Percentiles rank a stretch among this genome's conserved stretches.
phyloP scores from a whole-genome alignment of 208 protist species.

The Angomonas ambiguus region DNA sequence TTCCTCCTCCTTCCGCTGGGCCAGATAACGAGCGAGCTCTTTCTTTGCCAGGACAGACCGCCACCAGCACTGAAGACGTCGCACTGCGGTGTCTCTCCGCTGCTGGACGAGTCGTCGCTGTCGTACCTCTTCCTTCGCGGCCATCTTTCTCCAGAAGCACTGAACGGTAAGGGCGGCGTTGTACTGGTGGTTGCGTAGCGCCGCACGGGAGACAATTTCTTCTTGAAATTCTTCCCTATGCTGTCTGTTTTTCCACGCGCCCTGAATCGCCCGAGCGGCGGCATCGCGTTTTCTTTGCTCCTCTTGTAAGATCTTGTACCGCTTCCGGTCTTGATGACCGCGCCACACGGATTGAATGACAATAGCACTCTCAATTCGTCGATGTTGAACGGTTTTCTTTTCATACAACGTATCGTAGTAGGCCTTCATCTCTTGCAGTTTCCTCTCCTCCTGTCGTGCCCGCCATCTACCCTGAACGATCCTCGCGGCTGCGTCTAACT shows the following conservation, averaged over 20 bases:
- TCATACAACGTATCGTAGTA: conserved; percentile 56
- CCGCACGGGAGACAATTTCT: conserved; percentile 29
- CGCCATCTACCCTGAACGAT: conserved; percentile 55
- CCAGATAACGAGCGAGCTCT: conserved; percentile 19
- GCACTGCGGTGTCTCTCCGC: conserved; percentile 20
- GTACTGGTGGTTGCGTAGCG: conserved; percentile 18
- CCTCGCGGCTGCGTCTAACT: conserved; percentile 36
- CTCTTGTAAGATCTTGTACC: conserved; percentile 24
- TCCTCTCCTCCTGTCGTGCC: conserved; percentile 22
- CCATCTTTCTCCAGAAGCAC: conserved; percentile 83
- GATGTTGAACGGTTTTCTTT: conserved; percentile 52
- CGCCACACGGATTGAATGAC: conserved; percentile 83
- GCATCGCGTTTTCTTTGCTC: conserved; percentile 16
- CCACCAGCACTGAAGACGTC: conserved; percentile 73
- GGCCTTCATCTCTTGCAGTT: conserved; percentile 29
- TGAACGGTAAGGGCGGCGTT: conserved; percentile 64
- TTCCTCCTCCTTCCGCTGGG: conserved; percentile 44
- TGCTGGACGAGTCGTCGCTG: conserved; percentile 25
- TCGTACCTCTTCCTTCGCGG: conserved; percentile 47
- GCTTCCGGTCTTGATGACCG: conserved; percentile 60
- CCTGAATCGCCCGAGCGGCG: conserved; percentile 52
- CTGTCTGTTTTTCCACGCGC: conserved; percentile 38
- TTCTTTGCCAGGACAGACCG: conserved; percentile 40
- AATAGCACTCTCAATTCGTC: conserved; percentile 52
- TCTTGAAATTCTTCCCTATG: conserved; percentile 30